Base-by-base conservation (phyloP, 2,329 filamentous ascomycete species). In the Diplocarpon mali region DNA sequence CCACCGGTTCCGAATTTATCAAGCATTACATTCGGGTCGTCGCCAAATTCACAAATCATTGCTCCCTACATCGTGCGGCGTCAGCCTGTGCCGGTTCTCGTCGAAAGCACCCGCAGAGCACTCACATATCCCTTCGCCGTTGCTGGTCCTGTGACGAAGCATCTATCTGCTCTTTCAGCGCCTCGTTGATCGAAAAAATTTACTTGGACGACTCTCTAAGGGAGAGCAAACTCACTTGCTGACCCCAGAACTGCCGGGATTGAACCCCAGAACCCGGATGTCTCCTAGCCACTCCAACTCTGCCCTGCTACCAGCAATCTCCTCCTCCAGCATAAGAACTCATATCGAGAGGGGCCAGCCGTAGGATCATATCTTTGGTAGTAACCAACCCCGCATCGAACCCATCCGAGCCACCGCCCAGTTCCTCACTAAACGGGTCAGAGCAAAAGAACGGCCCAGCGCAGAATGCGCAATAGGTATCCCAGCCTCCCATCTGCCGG, bases 391-490 rank as follows among this genome's bases (percentile, higher is more conserved):
- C 30, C 13, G 14, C 27, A 38, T 49, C 42, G 35, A 42, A 49
- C 1, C 37, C 45, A 8, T n/a, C 32, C 13, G 10, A 32, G 5
- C 38, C 37, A 10, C 35, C 10, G 28, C 36, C 36, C 6, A 44
- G 11, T 12, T 45, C 39, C 14, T 34, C 24, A 17, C 31, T 35
- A n/a, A 47, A 50, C 2, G 44, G 28, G 31, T 45, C 34, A 37
- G 20, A 38, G 27, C 24, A n/a, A 38, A 29, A 11, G 27, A 51
- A 47, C 2, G 46, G 37, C 1, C 35, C 48, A n/a, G 38, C 44
- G 36, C 51, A 53, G 34, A 53, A 35, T 7, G 48, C 48, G 27
- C 51, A 49, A 20, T 49, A 36, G 17, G 47, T 28, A 29, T 47
- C 37, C 48, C 48, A 53, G 15, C 43, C 46, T 5, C 45, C 44